Evolutionary conservation across 306 rosid species (phyloP).

Genomic region (Albizia julibrissin): DNA sequence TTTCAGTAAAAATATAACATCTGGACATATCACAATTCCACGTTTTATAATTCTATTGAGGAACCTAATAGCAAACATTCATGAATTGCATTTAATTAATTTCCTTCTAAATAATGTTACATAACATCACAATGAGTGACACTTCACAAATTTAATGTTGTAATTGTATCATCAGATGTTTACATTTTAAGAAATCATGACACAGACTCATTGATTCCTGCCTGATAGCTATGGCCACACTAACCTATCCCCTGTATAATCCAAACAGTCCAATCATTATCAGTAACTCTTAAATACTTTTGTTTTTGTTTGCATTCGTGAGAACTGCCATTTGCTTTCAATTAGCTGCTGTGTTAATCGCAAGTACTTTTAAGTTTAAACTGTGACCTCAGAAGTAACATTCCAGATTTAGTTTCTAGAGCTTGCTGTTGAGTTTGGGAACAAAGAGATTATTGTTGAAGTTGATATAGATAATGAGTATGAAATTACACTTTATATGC

Average conservation of each 20-base stretch:
- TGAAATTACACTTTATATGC: not conserved
- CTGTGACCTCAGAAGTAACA: constrained; percentile 28
- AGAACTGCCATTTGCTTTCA: not conserved
- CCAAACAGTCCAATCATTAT: not conserved
- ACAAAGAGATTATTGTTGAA: constrained; percentile 59
- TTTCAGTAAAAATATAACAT: not conserved
- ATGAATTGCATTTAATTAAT: not conserved
- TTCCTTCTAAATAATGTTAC: not conserved
- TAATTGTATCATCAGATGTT: not conserved
- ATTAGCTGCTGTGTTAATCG: not conserved
- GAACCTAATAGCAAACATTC: not conserved
- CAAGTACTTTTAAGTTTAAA: not conserved
- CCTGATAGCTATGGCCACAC: not conserved
- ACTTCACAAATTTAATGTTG: constrained; percentile 1
- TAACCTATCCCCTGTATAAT: not conserved
- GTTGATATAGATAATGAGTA: constrained; percentile 54
- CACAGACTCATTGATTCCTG: not conserved
- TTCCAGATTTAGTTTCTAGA: constrained; percentile 36
- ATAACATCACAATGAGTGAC: not conserved
- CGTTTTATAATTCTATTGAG: not conserved
- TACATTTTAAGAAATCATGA: not conserved
- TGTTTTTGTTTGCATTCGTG: not conserved
- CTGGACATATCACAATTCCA: not conserved
- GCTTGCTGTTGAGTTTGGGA: constrained; percentile 79
- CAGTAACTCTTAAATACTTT: not conserved